Evolutionary conservation across 2,329 filamentous ascomycete genomes (phyloP), one percentile per base, ranked within the genome.

Genomic region (Clarireedia monteithiana): DNA sequence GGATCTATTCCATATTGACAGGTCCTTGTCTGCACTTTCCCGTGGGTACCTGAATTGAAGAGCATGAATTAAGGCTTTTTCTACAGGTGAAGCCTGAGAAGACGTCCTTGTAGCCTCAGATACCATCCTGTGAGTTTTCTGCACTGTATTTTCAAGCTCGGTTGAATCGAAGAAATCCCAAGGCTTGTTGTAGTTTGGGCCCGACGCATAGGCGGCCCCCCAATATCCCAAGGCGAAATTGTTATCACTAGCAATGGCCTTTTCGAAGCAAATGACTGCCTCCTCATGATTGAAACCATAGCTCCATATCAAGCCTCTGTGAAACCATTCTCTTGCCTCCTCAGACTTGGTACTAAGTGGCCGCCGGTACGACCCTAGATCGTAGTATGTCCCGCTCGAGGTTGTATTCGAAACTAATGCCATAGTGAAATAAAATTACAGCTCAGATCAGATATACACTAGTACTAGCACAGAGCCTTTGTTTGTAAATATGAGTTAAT

Each of bases 211-310:
- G 0, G 88, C 83, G 4, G 87, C 70, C 0, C 85, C 85, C 85
- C 85, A 89, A 63, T 85, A 79, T 3, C 82, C 84, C 74, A 88
- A 82, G 30, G 78, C 76, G 56, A 81, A 86, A 2, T 68, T 60
- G 0, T 71, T 59, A 59, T 89, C 85, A 48, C 73, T 66, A 1
- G 69, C 67, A 34, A 82, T 76, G n/a, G 82, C 83, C 7, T 73
- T 71, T 62, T 83, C 72, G 63, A 88, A 89, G 70, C 85, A 89
- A 42, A 71, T 71, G 4, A 76, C 77, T 0, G 85, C 80, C 67
- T 90, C 87, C 61, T 86, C 84, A 65, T 90, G 86, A 66, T 91
- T 89, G 73, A 91, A 91, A 23, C 75, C 84, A 68, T 86, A 91
- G 45, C 76, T 78, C 87, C 87, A 91, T 23, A 84, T 74, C n/a